Evolutionary conservation across 345 rosid genomes (phyloP).

Genomic region (Nephelium lappaceum): DNA sequence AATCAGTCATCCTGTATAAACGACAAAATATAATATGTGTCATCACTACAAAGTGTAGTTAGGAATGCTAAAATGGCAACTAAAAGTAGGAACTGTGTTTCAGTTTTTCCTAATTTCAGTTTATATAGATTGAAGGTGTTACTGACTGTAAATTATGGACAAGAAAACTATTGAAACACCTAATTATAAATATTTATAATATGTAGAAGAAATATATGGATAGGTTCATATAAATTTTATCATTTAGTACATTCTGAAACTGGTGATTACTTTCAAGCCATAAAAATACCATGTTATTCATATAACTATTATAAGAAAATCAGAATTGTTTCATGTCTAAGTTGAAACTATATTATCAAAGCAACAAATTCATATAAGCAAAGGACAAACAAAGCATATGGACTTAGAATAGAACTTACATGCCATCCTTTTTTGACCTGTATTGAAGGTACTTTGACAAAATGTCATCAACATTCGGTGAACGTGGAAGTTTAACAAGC

Average conservation of each 20-base stretch:
- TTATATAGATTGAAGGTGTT: background rate
- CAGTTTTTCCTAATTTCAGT: background rate
- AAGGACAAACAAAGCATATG: background rate
- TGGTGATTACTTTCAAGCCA: background rate
- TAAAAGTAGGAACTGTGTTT: background rate
- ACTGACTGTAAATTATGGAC: too few relatives aligned
- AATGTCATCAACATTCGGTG: slow-evolving; percentile 86
- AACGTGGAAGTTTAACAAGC: slow-evolving; percentile 95
- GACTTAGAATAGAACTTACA: slow-evolving; percentile 48
- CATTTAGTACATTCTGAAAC: background rate
- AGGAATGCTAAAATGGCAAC: background rate
- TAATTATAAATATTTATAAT: background rate
- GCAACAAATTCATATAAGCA: slow-evolving; percentile 11
- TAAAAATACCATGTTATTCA: background rate
- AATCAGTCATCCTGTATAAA: slow-evolving; percentile 59
- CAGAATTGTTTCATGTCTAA: background rate
- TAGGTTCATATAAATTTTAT: slow-evolving; percentile 3
- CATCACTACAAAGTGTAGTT: slow-evolving; percentile 6
- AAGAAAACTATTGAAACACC: background rate
- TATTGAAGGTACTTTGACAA: slow-evolving; percentile 79
- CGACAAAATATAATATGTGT: slow-evolving; percentile 16
- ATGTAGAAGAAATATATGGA: background rate
- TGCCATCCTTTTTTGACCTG: slow-evolving; percentile 87
- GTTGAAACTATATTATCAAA: background rate
- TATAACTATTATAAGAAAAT: background rate